Evolutionary conservation across 306 rosid species (phyloP).

Genomic region (Trifolium subterraneum): DNA sequence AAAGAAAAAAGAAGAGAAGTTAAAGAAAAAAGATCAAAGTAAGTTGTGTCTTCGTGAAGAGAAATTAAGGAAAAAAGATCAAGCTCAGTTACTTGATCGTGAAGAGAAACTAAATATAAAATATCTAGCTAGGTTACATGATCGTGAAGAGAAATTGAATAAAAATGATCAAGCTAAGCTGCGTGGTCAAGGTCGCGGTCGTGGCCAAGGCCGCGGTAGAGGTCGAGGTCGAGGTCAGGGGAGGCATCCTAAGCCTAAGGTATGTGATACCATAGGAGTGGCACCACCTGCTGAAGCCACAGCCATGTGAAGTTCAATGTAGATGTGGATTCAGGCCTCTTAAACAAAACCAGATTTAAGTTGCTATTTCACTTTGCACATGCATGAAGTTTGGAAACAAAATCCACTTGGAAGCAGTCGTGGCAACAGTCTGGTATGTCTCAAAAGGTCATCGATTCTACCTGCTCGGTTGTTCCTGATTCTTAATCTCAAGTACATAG

Average conservation of each 20-base stretch:
- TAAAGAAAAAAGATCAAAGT: neutral
- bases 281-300: neutral
- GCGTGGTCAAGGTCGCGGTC: neutral
- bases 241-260: conserved; percentile 28
- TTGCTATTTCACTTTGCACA: neutral
- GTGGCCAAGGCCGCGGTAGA: neutral
- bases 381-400: neutral
- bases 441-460: neutral
- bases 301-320: conserved; percentile 17
- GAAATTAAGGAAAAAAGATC: neutral
- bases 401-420: neutral
- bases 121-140: neutral
- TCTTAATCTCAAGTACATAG: neutral
- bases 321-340: conserved; percentile 30
- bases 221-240: conserved; percentile 14
- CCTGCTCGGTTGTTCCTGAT: neutral
- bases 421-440: neutral
- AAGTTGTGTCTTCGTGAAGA: neutral
- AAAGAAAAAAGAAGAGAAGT: neutral
- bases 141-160: neutral
- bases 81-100: neutral
- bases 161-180: conserved; percentile 25
- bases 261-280: conserved; percentile 2
- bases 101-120: neutral
- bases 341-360: conserved; percentile 5